Evolutionary conservation across 78 protist genomes (phyloP).

Genomic region (Diacronema lutheri): DNA sequence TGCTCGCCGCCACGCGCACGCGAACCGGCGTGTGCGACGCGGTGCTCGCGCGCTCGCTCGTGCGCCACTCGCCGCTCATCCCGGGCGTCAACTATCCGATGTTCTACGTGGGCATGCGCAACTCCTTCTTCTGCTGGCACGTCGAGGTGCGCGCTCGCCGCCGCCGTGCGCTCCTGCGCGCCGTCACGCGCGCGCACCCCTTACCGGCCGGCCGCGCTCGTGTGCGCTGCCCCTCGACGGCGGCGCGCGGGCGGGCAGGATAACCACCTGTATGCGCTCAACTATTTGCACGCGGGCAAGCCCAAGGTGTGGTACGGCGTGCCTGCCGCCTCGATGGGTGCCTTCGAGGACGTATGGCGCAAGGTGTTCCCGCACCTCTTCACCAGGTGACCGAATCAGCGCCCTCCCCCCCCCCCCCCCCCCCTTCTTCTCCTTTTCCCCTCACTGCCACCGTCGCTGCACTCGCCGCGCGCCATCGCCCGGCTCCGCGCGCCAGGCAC

Average conservation of each 20-base stretch:
- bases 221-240: no score
- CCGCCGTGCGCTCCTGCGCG: no score
- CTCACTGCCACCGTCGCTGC: no score
- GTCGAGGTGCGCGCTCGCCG: no score
- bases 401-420: no score
- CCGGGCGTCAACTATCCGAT: constrained; percentile 21
- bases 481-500: not conserved
- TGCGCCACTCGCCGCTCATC: constrained; percentile 17
- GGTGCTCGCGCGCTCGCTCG: constrained; percentile 1
- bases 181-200: no score
- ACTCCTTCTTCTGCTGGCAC: constrained; percentile 17
- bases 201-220: no score
- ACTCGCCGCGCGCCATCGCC: no score
- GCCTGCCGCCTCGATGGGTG: not conserved
- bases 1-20: no score
- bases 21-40: constrained; percentile 2
- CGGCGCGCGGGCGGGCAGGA: no score
- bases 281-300: not conserved
- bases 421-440: no score
- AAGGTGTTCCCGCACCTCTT: not conserved
- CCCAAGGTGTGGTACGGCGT: constrained; percentile 21
- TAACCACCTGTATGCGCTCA: constrained; percentile 1
- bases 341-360: not conserved
- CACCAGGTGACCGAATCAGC: no score
- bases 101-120: not conserved